These are phyloP conservation scores for Ascochyta viciae-villosae DNA, from an alignment of 2,329 filamentous ascomycete genomes.

Conservation along the genomic window DNA sequence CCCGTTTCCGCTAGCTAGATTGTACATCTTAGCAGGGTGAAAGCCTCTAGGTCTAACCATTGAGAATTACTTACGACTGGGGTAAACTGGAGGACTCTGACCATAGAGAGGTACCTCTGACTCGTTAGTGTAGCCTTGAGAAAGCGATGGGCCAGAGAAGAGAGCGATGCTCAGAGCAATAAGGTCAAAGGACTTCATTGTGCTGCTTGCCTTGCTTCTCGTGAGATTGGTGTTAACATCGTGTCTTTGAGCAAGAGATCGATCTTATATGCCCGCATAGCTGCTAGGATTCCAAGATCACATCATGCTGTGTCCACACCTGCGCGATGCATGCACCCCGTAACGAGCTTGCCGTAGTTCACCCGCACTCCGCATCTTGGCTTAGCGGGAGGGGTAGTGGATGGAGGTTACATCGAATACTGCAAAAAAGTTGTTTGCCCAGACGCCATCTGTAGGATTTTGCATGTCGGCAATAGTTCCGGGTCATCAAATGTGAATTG, in stretches of 20 bases:
- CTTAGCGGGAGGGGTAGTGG: conserved; percentile 26
- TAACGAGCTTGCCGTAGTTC: conserved; percentile 19
- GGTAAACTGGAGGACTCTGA: conserved; percentile 40
- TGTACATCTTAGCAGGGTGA: conserved; percentile 9
- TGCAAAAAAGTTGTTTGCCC: conserved; percentile 1
- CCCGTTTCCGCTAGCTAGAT: conserved; percentile 32
- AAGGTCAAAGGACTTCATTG: conserved; percentile 12
- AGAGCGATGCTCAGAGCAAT: conserved; percentile 20
- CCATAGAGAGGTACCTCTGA: conserved; percentile 41
- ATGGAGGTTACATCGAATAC: conserved; percentile 13
- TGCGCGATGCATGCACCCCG: conserved; percentile 11
- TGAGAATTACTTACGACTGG: conserved; percentile 29
- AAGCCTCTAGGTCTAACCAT: neutral
- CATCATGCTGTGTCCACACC: conserved; percentile 7
- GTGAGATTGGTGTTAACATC: neutral
- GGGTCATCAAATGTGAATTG: neutral
- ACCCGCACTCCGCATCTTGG: conserved; percentile 23
- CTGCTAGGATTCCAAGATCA: neutral
- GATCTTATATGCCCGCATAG: neutral
- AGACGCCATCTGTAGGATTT: conserved; percentile 1
- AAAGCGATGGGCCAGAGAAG: conserved; percentile 9
- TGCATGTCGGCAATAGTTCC: conserved; percentile 8
- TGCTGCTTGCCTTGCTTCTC: neutral
- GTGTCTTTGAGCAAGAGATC: neutral
- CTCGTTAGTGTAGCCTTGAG: conserved; percentile 35